phyloP scores from a whole-genome alignment of 2,329 filamentous ascomycete genomes.

The Sclerotinia borealis region DNA sequence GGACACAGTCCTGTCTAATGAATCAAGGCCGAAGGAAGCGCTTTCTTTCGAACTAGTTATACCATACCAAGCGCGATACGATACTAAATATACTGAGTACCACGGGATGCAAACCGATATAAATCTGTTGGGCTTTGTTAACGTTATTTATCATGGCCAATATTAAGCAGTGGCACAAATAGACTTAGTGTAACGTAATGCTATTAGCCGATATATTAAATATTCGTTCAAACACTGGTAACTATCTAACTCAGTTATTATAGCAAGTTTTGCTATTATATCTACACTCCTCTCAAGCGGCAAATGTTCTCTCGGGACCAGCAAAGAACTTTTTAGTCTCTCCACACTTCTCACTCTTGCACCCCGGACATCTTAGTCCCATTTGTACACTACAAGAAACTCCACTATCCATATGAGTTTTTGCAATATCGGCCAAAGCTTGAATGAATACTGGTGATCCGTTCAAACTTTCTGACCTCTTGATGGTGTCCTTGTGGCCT shows the following conservation, averaged over 20 bases:
- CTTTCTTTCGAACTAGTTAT: no score
- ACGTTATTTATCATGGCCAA: no score
- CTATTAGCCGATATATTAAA: no score
- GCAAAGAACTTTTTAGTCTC: conserved; percentile 66
- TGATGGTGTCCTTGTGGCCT: conserved; percentile 70
- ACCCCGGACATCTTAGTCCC: conserved; percentile 86
- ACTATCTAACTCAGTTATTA: not conserved
- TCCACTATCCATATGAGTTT: conserved; percentile 67
- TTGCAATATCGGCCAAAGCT: conserved; percentile 81
- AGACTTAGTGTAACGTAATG: no score
- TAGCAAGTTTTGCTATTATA: not conserved
- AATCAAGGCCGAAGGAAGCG: no score
- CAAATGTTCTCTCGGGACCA: conserved; percentile 17
- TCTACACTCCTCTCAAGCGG: conserved; percentile 11
- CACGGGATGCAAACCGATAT: no score
- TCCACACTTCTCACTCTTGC: conserved; percentile 79
- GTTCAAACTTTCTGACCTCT: conserved; percentile 87
- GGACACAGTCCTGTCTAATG: no score
- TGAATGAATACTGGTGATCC: conserved; percentile 85
- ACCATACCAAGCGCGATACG: no score
- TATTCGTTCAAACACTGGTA: no score
- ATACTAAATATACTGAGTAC: no score
- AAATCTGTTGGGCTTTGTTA: no score
- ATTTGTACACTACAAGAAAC: conserved; percentile 72
- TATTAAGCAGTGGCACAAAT: no score